Evolutionary conservation across 306 rosid species (phyloP).

Genomic region (Quercus wislizeni): DNA sequence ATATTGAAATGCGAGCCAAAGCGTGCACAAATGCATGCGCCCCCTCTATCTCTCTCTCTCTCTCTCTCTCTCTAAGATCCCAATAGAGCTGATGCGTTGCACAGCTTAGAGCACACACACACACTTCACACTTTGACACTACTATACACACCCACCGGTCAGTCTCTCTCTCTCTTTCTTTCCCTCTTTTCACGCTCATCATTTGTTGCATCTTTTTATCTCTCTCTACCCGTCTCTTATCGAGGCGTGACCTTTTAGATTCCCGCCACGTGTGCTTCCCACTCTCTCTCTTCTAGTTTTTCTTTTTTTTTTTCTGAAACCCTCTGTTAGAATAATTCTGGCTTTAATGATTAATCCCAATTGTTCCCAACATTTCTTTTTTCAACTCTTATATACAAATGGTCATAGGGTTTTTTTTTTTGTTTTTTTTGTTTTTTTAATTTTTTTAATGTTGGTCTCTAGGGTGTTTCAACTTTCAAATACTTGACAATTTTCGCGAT

Average conservation of each 20-base stretch:
- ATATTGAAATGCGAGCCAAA: conserved; percentile 38
- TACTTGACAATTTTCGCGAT: rapidly evolving
- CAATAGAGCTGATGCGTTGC: conserved; percentile 29
- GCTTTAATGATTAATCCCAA: background rate
- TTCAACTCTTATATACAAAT: no score
- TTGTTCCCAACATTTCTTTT: background rate
- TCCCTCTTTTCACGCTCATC: conserved; percentile 24
- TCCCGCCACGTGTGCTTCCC: conserved; percentile 15
- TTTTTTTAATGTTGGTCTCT: no score
- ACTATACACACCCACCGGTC: background rate
- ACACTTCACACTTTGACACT: no score
- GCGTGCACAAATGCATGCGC: conserved; percentile 55
- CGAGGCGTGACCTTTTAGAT: background rate
- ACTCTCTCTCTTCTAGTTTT: background rate
- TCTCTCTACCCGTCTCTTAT: background rate
- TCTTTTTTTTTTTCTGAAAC: background rate
- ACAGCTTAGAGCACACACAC: background rate
- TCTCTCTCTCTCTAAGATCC: conserved; percentile 3
- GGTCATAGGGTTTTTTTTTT: no score
- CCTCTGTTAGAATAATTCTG: no score
- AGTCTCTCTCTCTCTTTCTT: no score
- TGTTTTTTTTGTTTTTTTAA: no score
- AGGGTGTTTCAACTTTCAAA: no score
- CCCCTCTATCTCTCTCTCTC: background rate
- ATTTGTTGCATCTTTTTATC: conserved; percentile 4